Base-by-base conservation (phyloP, 257 asterid species). In the Leonotis leonurus region DNA sequence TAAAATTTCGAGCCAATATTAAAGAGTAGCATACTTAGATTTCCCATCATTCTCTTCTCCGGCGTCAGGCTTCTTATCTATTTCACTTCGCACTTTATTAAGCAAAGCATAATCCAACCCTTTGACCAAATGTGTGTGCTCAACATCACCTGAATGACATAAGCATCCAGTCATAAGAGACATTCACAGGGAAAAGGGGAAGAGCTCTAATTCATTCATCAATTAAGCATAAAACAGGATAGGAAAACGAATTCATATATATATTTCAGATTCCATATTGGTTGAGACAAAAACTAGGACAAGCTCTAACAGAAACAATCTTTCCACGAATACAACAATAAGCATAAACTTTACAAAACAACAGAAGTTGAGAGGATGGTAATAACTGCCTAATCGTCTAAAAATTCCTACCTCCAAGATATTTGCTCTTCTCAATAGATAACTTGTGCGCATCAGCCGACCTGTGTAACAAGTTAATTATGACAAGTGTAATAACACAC, bases 41-140 rank as follows among this genome's bases (percentile, higher is more conserved):
- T 85, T 87, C 36, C 86, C 94, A 45, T 85, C 81, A 51, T 77
- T 61, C 67, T 87, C 96, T 70, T 85, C 97, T 70, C 72, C 99
- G 70, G 4, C 83, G 39, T 89, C 99, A 17, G 96, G 90, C 75
- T 79, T 84, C 85, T 87, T 93, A 68, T 73, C 99, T 57, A 87
- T 87, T 80, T 93, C 97, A 85, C 99, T 89, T 71, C 97, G 77
- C 60, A 93, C 88, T 84, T 93, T 89, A 77, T 93, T 67, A 69
- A 93, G 97, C 70, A 93, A 87, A 45, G 99, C 99, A 64, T 80
- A 93, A 73, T 93, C 99, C 85, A 93, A 70, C 68, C 99, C 99
- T 76, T 93, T 93, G 43, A 93, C 97, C 81, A 93, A 83, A 79
- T 89, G 97, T 1, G 99, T 93, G 81, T 93, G 99, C 78, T 93